Conservation (phyloP, 2,329 filamentous ascomycete species). For the Fusarium camptoceras region DNA sequence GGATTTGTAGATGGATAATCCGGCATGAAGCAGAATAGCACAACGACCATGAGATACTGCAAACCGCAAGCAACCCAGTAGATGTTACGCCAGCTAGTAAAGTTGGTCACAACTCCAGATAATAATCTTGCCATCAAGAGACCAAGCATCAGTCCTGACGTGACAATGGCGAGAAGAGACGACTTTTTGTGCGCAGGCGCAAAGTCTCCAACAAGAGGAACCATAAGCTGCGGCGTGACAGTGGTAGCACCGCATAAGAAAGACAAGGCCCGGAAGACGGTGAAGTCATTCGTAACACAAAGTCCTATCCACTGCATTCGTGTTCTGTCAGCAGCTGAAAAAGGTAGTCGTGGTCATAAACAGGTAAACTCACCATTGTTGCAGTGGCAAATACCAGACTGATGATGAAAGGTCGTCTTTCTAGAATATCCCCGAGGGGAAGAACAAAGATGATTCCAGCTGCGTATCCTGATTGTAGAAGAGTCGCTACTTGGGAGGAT, state of each 20-base stretch:
- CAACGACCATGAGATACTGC: slow-evolving; percentile 73
- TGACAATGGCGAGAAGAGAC: slow-evolving; percentile 77
- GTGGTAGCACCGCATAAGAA: slow-evolving; percentile 82
- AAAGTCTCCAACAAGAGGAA: slow-evolving; percentile 83
- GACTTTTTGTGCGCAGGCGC: slow-evolving; percentile 76
- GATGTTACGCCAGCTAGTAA: slow-evolving; percentile 78
- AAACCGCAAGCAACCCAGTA: slow-evolving; percentile 82
- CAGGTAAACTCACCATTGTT: slow-evolving; percentile 64
- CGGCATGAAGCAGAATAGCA: slow-evolving; percentile 80
- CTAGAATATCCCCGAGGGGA: slow-evolving; percentile 78
- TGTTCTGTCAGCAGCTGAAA: not conserved
- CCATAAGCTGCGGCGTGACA: slow-evolving; percentile 83
- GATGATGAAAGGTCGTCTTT: slow-evolving; percentile 76
- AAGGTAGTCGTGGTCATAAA: not conserved
- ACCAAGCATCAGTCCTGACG: slow-evolving; percentile 79
- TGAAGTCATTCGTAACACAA: slow-evolving; percentile 74
- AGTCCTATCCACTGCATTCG: slow-evolving; percentile 71
- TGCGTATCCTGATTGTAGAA: slow-evolving; percentile 85
- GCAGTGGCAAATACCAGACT: slow-evolving; percentile 75
- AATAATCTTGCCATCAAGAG: slow-evolving; percentile 81
- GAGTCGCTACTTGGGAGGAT: slow-evolving; percentile 75
- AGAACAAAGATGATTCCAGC: slow-evolving; percentile 78
- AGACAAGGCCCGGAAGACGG: slow-evolving; percentile 74
- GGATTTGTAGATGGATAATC: slow-evolving; percentile 83
- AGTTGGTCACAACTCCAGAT: slow-evolving; percentile 80